phyloP scores from a whole-genome alignment of 148 eudicot species.

The Oxyria digyna region DNA sequence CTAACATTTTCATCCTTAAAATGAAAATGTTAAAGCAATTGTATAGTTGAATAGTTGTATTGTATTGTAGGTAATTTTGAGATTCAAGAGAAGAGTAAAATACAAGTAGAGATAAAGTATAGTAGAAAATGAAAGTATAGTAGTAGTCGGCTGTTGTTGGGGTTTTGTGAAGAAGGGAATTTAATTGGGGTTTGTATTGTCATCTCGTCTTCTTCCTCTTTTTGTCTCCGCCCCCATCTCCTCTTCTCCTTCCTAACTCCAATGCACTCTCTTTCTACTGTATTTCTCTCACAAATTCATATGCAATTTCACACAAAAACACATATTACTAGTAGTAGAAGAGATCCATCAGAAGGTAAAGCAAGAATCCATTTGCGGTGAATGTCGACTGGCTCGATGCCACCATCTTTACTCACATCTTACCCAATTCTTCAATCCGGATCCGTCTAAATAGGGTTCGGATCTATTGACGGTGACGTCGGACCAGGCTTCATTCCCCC shows the following conservation, averaged over 20 bases:
- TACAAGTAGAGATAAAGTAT: too few species aligned
- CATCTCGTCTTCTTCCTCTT: slow-evolving; percentile 1
- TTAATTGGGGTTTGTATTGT: neutral
- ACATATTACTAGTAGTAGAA: too few species aligned
- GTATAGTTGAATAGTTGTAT: too few species aligned
- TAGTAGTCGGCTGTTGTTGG: too few species aligned
- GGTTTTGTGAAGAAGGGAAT: too few species aligned
- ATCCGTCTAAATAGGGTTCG: neutral
- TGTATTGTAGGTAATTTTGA: too few species aligned
- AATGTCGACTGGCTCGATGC: slow-evolving; percentile 16
- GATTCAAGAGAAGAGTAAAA: too few species aligned
- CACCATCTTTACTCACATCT: neutral
- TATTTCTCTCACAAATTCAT: neutral
- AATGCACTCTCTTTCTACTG: neutral
- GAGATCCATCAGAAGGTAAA: neutral
- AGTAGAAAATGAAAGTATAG: neutral
- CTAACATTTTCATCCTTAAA: too few species aligned
- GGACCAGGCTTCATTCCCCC: slow-evolving; percentile 13
- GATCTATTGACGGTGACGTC: slow-evolving; percentile 1
- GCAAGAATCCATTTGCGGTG: slow-evolving; percentile 5
- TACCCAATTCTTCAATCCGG: neutral
- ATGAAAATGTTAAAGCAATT: too few species aligned
- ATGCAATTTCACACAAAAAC: neutral
- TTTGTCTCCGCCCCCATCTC: slow-evolving; percentile 7
- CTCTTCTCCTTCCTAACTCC: slow-evolving; percentile 3